phyloP scores from a whole-genome alignment of 139 green algal genomes.

The Coelastrella sp. region DNA sequence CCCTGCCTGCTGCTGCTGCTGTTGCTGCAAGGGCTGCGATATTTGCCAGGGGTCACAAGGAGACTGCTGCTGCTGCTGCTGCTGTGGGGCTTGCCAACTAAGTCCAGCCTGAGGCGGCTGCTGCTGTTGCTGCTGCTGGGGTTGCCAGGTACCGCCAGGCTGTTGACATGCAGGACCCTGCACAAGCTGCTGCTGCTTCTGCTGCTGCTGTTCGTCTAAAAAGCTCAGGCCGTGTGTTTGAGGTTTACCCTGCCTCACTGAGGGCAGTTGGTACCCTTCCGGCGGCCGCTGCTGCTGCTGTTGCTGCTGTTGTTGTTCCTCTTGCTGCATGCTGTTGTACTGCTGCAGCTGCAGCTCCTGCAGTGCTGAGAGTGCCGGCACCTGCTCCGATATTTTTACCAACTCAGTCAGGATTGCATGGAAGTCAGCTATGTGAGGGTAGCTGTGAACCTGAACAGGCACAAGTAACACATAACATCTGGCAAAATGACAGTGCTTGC shows the following conservation, averaged over 20 bases:
- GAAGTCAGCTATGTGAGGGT: slow-evolving; percentile 18
- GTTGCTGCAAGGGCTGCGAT: not conserved
- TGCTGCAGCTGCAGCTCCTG: slow-evolving; percentile 12
- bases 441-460: slow-evolving; percentile 3
- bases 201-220: not conserved
- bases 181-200: not conserved
- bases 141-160: not conserved
- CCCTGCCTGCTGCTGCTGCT: not conserved
- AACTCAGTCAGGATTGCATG: slow-evolving; percentile 15
- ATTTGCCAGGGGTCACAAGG: not conserved
- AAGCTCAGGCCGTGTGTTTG: no score
- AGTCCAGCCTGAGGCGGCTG: not conserved
- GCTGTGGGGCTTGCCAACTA: not conserved
- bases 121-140: not conserved
- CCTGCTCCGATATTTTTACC: not conserved
- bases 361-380: not conserved
- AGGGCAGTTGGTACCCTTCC: not conserved
- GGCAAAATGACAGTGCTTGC: not conserved
- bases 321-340: not conserved
- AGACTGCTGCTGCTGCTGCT: not conserved
- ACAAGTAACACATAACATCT: not conserved
- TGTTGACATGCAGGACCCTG: not conserved
- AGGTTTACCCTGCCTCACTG: not conserved
- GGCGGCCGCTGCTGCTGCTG: not conserved
- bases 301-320: not conserved